Evolutionary conservation across 371 early-diverging fungal species (phyloP).

Genomic region (Furculomyces boomerangus): DNA sequence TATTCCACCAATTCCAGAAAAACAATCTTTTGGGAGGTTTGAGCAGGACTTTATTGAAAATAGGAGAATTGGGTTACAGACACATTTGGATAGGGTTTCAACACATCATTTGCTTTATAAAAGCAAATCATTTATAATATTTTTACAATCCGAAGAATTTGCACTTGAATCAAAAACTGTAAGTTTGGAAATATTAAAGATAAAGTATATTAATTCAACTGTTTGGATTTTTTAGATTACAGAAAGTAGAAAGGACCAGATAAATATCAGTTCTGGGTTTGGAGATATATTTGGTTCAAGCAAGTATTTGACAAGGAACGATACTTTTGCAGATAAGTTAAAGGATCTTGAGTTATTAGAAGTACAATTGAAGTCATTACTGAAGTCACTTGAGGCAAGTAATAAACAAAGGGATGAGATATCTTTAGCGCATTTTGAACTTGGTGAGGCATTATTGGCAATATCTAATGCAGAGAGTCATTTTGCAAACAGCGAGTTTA

Average conservation of each 20-base stretch:
- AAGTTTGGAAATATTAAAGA: background rate
- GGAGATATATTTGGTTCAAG: constrained; percentile 1
- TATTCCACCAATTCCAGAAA: constrained; percentile 86
- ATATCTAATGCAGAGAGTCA: constrained; percentile 16
- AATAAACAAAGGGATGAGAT: constrained; percentile 64
- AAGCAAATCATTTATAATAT: constrained; percentile 66
- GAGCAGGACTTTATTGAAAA: constrained; percentile 89
- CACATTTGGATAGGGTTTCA: constrained; percentile 59
- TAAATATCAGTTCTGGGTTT: background rate
- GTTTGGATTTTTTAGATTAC: background rate
- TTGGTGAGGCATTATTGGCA: constrained; percentile 63
- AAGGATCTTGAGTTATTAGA: constrained; percentile 67
- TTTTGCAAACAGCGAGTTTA: background rate
- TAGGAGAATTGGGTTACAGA: constrained; percentile 65
- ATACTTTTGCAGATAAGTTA: constrained; percentile 66
- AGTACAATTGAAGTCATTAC: constrained; percentile 57
- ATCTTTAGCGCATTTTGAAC: constrained; percentile 51
- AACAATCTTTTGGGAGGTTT: constrained; percentile 83
- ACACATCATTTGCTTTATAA: constrained; percentile 68
- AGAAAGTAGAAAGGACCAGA: background rate
- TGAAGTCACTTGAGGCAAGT: constrained; percentile 62
- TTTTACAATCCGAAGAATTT: constrained; percentile 78
- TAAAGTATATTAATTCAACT: background rate
- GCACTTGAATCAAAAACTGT: constrained; percentile 26
- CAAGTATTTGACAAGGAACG: constrained; percentile 17